Evolutionary conservation across 352 stramenopile genomes (phyloP), one percentile per base, ranked within the genome.

Genomic region (Saprolegnia parasitica): DNA sequence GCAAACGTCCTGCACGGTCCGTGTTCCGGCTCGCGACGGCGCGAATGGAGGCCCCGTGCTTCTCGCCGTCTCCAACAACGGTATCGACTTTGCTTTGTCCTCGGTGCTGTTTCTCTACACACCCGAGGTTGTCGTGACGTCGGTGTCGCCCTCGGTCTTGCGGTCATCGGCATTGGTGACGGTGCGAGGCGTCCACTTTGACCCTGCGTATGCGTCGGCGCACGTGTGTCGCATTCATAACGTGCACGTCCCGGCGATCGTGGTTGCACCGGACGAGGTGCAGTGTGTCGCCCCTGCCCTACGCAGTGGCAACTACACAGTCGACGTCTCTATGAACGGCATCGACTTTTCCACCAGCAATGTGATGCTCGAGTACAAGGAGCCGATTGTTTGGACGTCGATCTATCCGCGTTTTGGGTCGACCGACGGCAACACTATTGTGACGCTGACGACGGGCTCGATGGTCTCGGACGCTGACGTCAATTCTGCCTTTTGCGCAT

Each of bases 311-410:
- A 64, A 74, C 15, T 81, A 90, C 56, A 62, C 1, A 0, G 67
- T 88, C 1, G 73, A 78, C n/a, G 45, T 90, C 3, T 81, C 81
- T 1, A 47, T 84, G 5, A 86, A 88, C 58, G 75, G 72, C 6
- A 55, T 72, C 0, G 77, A 77, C 32, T 89, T 87, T 49, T 68
- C 80, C 18, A 76, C 77, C 16, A 75, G 85, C 49, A 65, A 55
- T 0, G 11, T 88, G 0, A 67, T 73, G 10, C 35, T 91, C 32
- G 9, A 78, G 24, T 87, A 87, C 35, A 73, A 67, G 46, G 83
- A 87, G 3, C 45, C 65, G 0, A 72, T 84, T 45, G 40, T 67
- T 2, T 64, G 88, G 0, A 65, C 78, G n/a, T 16, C 35, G 11
- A 75, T 91, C 23, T 26, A 47, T 11, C 83, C 83, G 0, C 37